Percentiles rank a stretch among this genome's conserved stretches.
These are phyloP conservation scores for Corinectria fuckeliana DNA, from an alignment of 2,329 filamentous ascomycete genomes.

Conservation along the genomic window DNA sequence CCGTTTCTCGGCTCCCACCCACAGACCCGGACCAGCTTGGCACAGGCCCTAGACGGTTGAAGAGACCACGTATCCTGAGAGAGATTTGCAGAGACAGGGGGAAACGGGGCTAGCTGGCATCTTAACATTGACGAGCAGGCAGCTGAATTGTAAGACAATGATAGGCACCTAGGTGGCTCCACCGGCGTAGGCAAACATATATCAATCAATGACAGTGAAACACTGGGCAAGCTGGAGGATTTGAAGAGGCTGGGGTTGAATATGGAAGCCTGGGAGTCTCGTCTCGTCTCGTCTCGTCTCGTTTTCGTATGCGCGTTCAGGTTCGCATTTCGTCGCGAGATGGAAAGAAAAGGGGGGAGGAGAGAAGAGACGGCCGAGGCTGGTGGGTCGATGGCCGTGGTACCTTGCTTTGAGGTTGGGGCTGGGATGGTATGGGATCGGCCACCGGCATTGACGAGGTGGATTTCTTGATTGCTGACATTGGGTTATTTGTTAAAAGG, in stretches of 20 bases:
- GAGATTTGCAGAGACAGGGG: slow-evolving; percentile 12
- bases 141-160: neutral
- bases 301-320: neutral
- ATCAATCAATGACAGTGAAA: neutral
- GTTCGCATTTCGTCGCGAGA: neutral
- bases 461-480: neutral
- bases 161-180: neutral
- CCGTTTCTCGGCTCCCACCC: neutral
- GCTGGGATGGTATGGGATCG: slow-evolving; percentile 5
- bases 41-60: neutral
- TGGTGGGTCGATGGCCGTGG: slow-evolving; percentile 2
- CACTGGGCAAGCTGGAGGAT: neutral
- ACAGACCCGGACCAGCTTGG: no score
- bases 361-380: neutral
- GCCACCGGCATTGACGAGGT: neutral
- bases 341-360: no score
- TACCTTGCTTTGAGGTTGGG: neutral
- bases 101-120: slow-evolving; percentile 2
- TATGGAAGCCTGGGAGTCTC: neutral
- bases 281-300: neutral
- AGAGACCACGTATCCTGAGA: slow-evolving; percentile 21
- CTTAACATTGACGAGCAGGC: neutral
- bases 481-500: neutral
- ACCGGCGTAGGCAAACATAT: neutral
- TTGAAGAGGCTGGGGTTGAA: neutral